phyloP scores from a whole-genome alignment of 805 yeast genomes.

The Candida boleticola region DNA sequence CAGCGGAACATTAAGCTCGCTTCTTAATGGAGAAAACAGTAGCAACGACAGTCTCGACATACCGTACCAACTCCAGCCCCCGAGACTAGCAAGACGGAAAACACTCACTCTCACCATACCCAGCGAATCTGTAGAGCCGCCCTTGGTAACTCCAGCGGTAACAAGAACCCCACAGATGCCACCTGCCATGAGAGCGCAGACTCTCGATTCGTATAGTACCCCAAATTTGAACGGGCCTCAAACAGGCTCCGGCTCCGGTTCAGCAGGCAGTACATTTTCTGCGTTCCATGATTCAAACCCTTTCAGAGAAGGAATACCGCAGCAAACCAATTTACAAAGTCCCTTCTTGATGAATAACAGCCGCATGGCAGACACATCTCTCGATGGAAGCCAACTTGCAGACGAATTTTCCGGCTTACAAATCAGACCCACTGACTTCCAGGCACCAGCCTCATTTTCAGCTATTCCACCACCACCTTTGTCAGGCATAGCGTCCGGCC shows the following conservation, averaged over 20 bases:
- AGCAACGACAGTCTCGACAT: constrained; percentile 8
- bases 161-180: constrained; percentile 19
- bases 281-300: constrained; percentile 2
- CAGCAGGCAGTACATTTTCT: constrained; percentile 4
- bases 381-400: neutral
- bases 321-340: constrained; percentile 6
- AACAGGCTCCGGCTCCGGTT: neutral
- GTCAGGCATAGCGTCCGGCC: neutral
- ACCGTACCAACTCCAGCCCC: constrained; percentile 3
- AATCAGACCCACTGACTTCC: neutral
- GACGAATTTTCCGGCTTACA: constrained; percentile 1
- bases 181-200: constrained; percentile 9
- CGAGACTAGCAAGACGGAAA: constrained; percentile 10
- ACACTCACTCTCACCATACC: constrained; percentile 16
- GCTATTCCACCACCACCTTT: neutral
- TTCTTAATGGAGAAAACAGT: neutral
- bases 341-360: constrained; percentile 6
- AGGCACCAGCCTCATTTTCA: neutral
- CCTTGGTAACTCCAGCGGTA: constrained; percentile 18
- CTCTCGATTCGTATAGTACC: neutral
- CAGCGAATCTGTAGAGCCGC: constrained; percentile 9
- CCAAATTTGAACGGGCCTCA: neutral
- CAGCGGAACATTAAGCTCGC: constrained; percentile 1
- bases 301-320: neutral
- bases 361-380: neutral